Conservation (phyloP, 2,329 filamentous ascomycete species). For the Colletotrichum lentis region DNA sequence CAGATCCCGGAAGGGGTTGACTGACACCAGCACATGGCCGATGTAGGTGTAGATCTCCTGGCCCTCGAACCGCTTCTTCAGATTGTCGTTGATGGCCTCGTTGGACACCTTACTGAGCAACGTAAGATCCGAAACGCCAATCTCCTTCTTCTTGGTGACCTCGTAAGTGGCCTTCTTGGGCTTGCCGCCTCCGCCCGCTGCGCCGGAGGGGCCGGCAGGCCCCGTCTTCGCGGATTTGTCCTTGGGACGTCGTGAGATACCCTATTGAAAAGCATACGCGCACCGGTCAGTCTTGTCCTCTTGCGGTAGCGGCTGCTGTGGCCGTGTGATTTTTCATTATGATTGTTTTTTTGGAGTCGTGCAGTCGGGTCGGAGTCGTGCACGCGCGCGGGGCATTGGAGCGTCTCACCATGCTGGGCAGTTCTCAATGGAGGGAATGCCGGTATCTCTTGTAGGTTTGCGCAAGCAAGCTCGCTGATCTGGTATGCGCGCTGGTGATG, state of each 20-base stretch:
- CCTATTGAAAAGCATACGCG: conserved; percentile 45
- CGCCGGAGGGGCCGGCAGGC: conserved; percentile 51
- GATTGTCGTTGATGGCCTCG: conserved; percentile 98
- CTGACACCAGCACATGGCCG: conserved; percentile 97
- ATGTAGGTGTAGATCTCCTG: conserved; percentile 99
- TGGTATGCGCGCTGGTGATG: conserved; percentile 22
- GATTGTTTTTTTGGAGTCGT: neutral
- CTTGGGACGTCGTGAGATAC: conserved; percentile 59
- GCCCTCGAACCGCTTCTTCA: conserved; percentile 98
- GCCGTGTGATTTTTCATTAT: neutral
- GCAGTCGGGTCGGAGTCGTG: conserved; percentile 15
- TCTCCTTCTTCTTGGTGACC: conserved; percentile 97
- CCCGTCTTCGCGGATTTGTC: conserved; percentile 56
- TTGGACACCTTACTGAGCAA: conserved; percentile 98
- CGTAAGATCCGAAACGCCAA: conserved; percentile 96
- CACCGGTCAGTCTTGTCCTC: conserved; percentile 25
- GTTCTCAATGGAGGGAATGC: conserved; percentile 36
- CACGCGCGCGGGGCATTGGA: conserved; percentile 35
- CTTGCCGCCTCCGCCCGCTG: conserved; percentile 60
- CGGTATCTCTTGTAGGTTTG: conserved; percentile 29
- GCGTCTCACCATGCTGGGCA: conserved; percentile 41
- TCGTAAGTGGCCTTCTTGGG: conserved; percentile 97
- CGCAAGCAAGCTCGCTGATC: conserved; percentile 19
- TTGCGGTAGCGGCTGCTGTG: neutral
- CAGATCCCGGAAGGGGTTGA: conserved; percentile 96